Evolutionary conservation across 495 filamentous ascomycete species (phyloP), one percentile per base, ranked within the genome.

Genomic region (Neurospora discreta): DNA sequence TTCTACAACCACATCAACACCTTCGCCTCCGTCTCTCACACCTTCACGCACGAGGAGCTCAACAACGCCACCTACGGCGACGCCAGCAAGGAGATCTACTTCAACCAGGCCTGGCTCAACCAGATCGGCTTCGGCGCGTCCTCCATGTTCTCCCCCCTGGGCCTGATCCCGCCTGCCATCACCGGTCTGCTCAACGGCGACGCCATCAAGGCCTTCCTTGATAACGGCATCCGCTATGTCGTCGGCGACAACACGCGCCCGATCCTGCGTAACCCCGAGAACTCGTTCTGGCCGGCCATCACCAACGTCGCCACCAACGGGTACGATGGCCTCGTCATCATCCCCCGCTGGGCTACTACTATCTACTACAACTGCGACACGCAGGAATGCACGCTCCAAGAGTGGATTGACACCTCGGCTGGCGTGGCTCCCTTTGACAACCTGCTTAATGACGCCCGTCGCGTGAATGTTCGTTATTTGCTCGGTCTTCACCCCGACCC

Each of bases 301-400:
- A 85, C 86, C 68, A 87, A 79, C 9, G 79, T 82, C 4, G 84
- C 78, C 16, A 73, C 60, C 4, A 85, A 90, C 70, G 88, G 88
- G 5, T 87, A 85, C 72, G 83, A 74, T n/a, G 88, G 88, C 7
- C 80, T 89, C 44, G 83, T 84, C 72, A 82, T 90, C 68, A 85
- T 87, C 77, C 87, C 87, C 20, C 86, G 89, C 44, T 90, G 86
- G 85, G 85, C 89, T 10, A 86, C 87, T 5, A 85, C 84, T 36
- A 90, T 90, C 75, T 90, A 89, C 81, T 90, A 88, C 81, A 89
- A 90, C 80, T 90, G 88, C 76, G 81, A 86, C 73, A 82, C 81
- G 65, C 82, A 86, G 2, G 80, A 76, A 16, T 90, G 89, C 74
- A 89, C 86, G 4, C 71, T 85, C 11, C 74, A 82, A 60, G 87